These are phyloP conservation scores for Fragaria vesca DNA, from an alignment of 306 rosid genomes.

Conservation along the genomic window DNA sequence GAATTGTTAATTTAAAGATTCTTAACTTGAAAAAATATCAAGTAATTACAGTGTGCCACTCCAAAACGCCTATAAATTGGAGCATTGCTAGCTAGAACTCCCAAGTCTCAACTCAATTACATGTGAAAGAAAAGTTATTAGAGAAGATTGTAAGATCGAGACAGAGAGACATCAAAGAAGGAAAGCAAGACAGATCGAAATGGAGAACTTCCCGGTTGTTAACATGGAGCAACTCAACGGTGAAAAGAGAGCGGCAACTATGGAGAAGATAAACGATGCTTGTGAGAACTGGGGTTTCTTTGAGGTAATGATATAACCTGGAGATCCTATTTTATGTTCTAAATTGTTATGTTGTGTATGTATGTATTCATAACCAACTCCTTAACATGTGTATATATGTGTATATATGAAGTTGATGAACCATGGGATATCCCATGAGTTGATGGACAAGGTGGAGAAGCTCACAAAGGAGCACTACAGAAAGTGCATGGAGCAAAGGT, in stretches of 20 bases:
- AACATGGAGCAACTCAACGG: conserved; percentile 72
- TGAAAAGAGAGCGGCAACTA: conserved; percentile 52
- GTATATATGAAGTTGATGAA: conserved; percentile 58
- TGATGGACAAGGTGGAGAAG: conserved; percentile 83
- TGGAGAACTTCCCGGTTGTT: conserved; percentile 66
- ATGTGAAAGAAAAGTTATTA: background rate
- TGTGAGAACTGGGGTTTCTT: conserved; percentile 98
- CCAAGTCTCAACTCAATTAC: conserved; percentile 16
- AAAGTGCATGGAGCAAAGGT: conserved; percentile 76
- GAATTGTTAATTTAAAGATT: too few relatives aligned
- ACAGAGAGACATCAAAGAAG: background rate
- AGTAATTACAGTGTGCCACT: conserved; percentile 1
- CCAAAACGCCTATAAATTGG: conserved; percentile 53
- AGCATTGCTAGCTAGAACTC: conserved; percentile 4
- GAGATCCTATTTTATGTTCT: too few relatives aligned
- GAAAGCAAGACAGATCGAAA: conserved; percentile 16
- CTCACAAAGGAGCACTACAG: conserved; percentile 86
- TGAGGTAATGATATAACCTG: conserved; percentile 52
- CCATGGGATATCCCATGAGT: conserved; percentile 75
- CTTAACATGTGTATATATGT: background rate
- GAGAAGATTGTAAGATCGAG: background rate
- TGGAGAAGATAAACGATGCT: conserved; percentile 76
- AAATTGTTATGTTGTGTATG: background rate
- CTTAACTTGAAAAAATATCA: too few relatives aligned
- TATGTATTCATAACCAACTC: background rate